Base-by-base conservation (phyloP, 2,329 filamentous ascomycete genomes). In the Cercospora sojina region DNA sequence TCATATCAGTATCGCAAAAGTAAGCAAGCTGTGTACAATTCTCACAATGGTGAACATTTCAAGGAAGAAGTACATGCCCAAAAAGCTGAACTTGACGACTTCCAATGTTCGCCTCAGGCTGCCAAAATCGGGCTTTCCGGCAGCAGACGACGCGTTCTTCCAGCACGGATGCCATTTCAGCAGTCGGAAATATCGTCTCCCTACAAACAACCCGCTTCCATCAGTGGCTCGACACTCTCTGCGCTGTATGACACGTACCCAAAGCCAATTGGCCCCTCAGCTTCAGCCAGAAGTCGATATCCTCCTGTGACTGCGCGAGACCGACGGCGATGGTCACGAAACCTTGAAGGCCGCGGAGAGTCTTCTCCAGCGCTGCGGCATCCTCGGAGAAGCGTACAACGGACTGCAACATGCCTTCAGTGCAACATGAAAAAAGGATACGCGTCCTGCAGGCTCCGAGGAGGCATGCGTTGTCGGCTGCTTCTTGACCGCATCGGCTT, bases 41-140 rank as follows among this genome's bases (percentile, higher is more conserved):
- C 60, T 63, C 67, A 87, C 80, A 57, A 91, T 83, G 0, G 87
- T 90, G 47, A 83, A 75, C 67, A 86, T 85, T 79, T 93, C 90
- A 66, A 91, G 80, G 23, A 90, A 79, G 64, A 90, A 84, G 75
- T 91, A 92, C 66, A 90, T 79, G 57, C 88, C 89, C 59, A 89
- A 82, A 72, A 87, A 87, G 6, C 84, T 84, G 77, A 83, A 85
- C 59, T 84, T 83, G 16, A 84, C 78, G 5, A 89, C 79, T 41
- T 87, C 85, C 2, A 91, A 79, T 79, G 77, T 67, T 79, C 84
- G 27, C 9, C 58, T 56, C 31, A 70, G 18, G 59, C 41, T 62
- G 35, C 59, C 41, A 16, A 57, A 16, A 57, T 53, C 20, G 23
- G 64, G 23, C 27, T 64, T 51, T 71, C 75, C 59, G 79, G 82